phyloP scores from a whole-genome alignment of 768 basidiomycete species.

The Scleroderma citrinum region DNA sequence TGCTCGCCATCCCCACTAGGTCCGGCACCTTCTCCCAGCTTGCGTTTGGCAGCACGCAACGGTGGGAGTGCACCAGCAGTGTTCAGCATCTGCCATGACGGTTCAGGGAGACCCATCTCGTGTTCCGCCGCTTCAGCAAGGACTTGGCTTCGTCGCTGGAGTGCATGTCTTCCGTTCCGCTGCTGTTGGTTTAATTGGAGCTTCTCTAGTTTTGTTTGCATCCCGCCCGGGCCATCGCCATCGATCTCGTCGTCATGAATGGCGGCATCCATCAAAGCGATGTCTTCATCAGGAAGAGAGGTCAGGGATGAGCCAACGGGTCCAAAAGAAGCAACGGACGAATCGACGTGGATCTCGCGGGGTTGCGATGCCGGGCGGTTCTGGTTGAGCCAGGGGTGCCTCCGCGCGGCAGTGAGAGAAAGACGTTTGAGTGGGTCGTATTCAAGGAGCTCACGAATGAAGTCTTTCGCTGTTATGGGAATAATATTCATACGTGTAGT shows the following conservation, averaged over 20 bases:
- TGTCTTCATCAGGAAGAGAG: conserved; percentile 17
- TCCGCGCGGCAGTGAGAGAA: conserved; percentile 59
- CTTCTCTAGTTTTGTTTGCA: conserved; percentile 29
- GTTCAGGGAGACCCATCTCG: conserved; percentile 38
- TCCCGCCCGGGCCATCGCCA: conserved; percentile 13
- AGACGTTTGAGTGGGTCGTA: conserved; percentile 62
- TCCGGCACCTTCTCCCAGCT: conserved; percentile 24
- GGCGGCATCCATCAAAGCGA: conserved; percentile 11
- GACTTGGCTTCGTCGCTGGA: conserved; percentile 46
- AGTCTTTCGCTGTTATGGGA: conserved; percentile 54
- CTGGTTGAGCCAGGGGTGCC: conserved; percentile 69
- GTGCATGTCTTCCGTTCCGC: conserved; percentile 6
- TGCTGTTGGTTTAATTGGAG: conserved; percentile 26
- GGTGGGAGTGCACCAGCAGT: conserved; percentile 16
- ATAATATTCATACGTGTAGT: conserved; percentile 1
- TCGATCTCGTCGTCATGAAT: conserved; percentile 7
- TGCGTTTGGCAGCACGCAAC: conserved; percentile 32
- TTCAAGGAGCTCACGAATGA: conserved; percentile 62
- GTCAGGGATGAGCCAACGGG: conserved; percentile 15
- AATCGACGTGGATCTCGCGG: conserved; percentile 1
- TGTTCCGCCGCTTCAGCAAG: conserved; percentile 41
- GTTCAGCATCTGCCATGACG: conserved; percentile 52
- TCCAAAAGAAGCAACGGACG: conserved; percentile 8
- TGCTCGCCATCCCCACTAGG: conserved; percentile 22
- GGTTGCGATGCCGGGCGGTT: background rate